phyloP scores from a whole-genome alignment of 306 rosid genomes.

The Notholithocarpus densiflorus region DNA sequence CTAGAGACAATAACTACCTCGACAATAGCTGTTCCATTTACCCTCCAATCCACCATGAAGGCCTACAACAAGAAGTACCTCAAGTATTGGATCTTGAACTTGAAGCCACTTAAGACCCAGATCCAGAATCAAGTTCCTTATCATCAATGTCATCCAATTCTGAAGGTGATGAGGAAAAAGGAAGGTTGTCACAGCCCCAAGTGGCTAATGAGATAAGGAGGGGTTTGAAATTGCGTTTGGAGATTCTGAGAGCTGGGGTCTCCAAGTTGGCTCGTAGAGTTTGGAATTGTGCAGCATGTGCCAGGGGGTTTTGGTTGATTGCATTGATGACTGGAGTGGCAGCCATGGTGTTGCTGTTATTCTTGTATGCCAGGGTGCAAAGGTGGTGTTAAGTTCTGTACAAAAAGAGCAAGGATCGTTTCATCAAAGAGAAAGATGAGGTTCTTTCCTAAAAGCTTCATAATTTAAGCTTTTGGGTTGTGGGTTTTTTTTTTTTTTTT shows the following conservation, averaged over 20 bases:
- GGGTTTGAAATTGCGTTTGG: conserved; percentile 24
- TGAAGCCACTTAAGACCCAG: conserved; percentile 2
- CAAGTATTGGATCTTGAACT: not conserved
- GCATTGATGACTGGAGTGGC: conserved; percentile 28
- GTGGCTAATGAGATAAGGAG: conserved; percentile 17
- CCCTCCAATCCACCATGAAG: too few relatives aligned
- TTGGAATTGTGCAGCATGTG: conserved; percentile 8
- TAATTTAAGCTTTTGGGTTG: too few relatives aligned
- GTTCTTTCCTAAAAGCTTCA: conserved; percentile 11
- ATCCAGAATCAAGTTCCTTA: not conserved
- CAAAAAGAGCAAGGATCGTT: conserved; percentile 20
- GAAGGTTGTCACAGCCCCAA: not conserved
- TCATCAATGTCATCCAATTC: not conserved
- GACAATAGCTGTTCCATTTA: not conserved
- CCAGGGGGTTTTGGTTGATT: conserved; percentile 39
- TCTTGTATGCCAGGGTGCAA: conserved; percentile 20
- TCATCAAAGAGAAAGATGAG: conserved; percentile 58
- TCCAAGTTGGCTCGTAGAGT: conserved; percentile 16
- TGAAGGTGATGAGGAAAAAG: not conserved
- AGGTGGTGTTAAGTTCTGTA: conserved; percentile 25
- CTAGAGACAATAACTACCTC: not conserved
- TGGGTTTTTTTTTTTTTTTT: too few relatives aligned
- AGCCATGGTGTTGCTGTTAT: conserved; percentile 10
- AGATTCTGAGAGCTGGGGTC: conserved; percentile 27
- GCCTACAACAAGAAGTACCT: too few relatives aligned